Conservation (phyloP, 2,329 filamentous ascomycete genomes). For the Colletotrichum sp. region DNA sequence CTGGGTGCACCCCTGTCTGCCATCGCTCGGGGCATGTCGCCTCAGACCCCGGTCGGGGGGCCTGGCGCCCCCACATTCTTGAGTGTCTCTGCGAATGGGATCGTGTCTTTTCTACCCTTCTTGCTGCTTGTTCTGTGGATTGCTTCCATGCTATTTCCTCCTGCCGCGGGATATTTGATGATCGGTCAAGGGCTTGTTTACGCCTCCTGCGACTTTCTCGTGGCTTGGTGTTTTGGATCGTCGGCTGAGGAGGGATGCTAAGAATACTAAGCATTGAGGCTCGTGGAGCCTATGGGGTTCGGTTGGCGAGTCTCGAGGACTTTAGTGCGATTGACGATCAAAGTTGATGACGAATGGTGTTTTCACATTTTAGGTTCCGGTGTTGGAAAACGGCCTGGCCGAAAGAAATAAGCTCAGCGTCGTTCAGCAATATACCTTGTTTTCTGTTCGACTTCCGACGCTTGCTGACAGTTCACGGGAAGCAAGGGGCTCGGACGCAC, state of each 20-base stretch:
- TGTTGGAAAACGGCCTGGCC: background rate
- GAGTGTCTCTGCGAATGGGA: background rate
- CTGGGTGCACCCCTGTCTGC: constrained; percentile 1
- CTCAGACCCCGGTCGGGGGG: background rate
- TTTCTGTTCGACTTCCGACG: background rate
- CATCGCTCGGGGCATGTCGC: background rate
- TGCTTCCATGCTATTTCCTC: background rate
- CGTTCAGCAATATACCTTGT: background rate
- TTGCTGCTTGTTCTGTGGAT: background rate
- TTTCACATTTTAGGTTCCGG: background rate
- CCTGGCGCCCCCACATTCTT: background rate
- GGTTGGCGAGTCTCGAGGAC: background rate
- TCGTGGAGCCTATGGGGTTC: background rate
- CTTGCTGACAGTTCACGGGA: background rate
- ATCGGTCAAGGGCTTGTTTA: background rate
- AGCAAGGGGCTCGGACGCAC: background rate
- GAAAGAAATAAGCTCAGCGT: background rate
- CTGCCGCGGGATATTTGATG: background rate
- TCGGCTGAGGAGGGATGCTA: background rate
- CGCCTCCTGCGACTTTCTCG: background rate
- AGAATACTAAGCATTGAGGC: background rate
- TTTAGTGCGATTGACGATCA: background rate
- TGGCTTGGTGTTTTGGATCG: background rate
- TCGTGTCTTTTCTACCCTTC: background rate
- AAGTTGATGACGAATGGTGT: background rate